Conservation (phyloP, 768 basidiomycete species). For the Hericium coralloides region DNA sequence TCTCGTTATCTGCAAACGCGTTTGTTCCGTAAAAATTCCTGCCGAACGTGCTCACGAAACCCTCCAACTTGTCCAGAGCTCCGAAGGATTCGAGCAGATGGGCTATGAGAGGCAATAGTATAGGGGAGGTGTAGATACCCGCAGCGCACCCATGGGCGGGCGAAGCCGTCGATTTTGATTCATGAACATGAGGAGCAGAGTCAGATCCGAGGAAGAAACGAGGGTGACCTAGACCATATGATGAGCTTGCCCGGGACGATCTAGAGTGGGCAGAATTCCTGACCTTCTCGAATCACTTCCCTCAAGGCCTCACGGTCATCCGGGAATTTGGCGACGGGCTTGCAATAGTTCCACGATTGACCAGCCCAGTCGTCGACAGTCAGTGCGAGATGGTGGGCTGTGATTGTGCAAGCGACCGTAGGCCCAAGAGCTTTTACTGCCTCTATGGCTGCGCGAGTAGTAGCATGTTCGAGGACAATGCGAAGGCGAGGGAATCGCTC, state of each 20-base stretch:
- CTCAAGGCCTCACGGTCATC: slow-evolving; percentile 80
- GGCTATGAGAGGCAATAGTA: slow-evolving; percentile 84
- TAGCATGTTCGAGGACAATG: slow-evolving; percentile 96
- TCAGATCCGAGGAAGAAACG: slow-evolving; percentile 98
- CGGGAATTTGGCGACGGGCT: slow-evolving; percentile 95
- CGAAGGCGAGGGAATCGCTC: slow-evolving; percentile 77
- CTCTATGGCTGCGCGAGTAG: slow-evolving; percentile 85
- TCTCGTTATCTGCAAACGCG: slow-evolving; percentile 15
- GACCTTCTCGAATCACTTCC: slow-evolving; percentile 69
- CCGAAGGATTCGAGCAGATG: slow-evolving; percentile 83
- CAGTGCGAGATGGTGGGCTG: slow-evolving; percentile 89
- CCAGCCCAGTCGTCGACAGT: slow-evolving; percentile 97
- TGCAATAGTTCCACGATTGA: slow-evolving; percentile 93
- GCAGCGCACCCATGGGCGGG: slow-evolving; percentile 79
- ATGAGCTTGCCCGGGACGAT: neutral
- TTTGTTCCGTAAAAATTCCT: slow-evolving; percentile 60
- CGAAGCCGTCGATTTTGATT: slow-evolving; percentile 59
- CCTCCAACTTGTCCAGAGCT: slow-evolving; percentile 72
- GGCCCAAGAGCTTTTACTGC: slow-evolving; percentile 67
- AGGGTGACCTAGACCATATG: slow-evolving; percentile 55
- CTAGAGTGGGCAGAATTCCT: slow-evolving; percentile 5
- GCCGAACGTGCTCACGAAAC: slow-evolving; percentile 74
- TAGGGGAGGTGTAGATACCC: slow-evolving; percentile 91
- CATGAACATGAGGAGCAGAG: slow-evolving; percentile 83
- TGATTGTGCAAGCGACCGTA: slow-evolving; percentile 94